Evolutionary conservation across 495 filamentous ascomycete species (phyloP).

Genomic region (Bacidia gigantensis): DNA sequence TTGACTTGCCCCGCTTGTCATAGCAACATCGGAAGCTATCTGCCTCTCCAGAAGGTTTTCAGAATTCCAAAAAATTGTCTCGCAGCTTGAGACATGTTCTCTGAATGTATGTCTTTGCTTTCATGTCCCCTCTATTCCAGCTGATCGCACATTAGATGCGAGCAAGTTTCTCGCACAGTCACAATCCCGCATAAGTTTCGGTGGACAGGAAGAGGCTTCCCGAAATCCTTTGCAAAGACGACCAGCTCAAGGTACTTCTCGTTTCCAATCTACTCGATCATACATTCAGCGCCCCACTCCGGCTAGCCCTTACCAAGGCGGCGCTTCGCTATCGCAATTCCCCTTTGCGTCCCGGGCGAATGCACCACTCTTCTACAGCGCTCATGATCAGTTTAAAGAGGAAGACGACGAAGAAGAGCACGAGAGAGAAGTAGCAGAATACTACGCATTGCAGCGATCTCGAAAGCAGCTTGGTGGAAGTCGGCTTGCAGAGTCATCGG

Average conservation of each 20-base stretch:
- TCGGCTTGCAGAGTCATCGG: slow-evolving; percentile 64
- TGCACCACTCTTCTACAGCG: slow-evolving; percentile 86
- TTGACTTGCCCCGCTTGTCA: neutral
- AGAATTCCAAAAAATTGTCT: neutral
- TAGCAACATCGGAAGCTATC: neutral
- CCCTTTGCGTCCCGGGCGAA: slow-evolving; percentile 59
- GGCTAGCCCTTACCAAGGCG: slow-evolving; percentile 59
- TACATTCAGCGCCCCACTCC: slow-evolving; percentile 35
- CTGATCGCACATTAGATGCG: slow-evolving; percentile 50
- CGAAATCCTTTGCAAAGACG: slow-evolving; percentile 34
- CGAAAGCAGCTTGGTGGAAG: slow-evolving; percentile 74
- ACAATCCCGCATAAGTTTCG: slow-evolving; percentile 65
- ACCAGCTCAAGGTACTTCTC: slow-evolving; percentile 29
- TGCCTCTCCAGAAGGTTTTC: neutral
- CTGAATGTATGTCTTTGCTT: slow-evolving; percentile 64
- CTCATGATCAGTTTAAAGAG: slow-evolving; percentile 67
- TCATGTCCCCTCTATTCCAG: slow-evolving; percentile 12
- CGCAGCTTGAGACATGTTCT: slow-evolving; percentile 57
- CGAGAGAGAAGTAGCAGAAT: slow-evolving; percentile 82
- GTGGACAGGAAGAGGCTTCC: slow-evolving; percentile 44
- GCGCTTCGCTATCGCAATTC: slow-evolving; percentile 54
- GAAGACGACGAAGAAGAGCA: slow-evolving; percentile 86
- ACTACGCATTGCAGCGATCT: slow-evolving; percentile 80
- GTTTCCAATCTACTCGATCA: slow-evolving; percentile 34
- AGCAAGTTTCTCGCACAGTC: slow-evolving; percentile 96